Evolutionary conservation across 441 rosid genomes (phyloP), one percentile per base, ranked within the genome.

Genomic region (Populus hybrid): DNA sequence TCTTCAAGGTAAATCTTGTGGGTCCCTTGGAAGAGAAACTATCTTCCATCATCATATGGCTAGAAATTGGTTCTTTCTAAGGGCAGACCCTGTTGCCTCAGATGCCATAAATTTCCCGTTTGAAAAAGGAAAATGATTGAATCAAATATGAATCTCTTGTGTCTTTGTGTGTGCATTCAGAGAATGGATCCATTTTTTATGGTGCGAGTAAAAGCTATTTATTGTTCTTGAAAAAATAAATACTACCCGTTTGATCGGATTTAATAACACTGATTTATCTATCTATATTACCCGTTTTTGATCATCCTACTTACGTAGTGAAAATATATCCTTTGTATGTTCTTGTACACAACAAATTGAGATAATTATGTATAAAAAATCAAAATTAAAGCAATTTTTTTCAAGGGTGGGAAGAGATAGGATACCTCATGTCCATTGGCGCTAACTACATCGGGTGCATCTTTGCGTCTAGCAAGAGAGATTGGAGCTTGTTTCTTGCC

Each of bases 361-460:
- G 0, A 63, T 63, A 63, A 23, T 21, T 63, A 63, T 21, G 5
- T 9, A 8, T 21, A 59, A 59, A 21, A 63, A 21, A 61, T 10
- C 6, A 63, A 63, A 63, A 57, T 7, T 57, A 20, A 12, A 12
- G 7, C 3, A 20, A 57, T 2, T 57, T 20, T 2, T 21, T 4
- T 10, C 6, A 10, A 30, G 75, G 23, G 20, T 40, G 69, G 28
- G 46, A 61, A 57, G 70, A 14, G 34, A 14, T n/a, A 21, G 34
- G 10, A 35, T 88, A 95, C 99, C 94, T 95, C 99, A 61, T 94
- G 99, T 10, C 97, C 99, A 75, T 90, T 94, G 74, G 90, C 88
- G 30, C 92, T 86, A 8, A 91, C 91, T 0, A 95, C 88, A 50
- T 91, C 97, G 3, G 97, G 98, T 1, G 88, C 89, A 59, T 92